A percentile compares a stretch with the other conserved stretches of the same genome.
These are phyloP conservation scores for Tulasnella sp. DNA, from an alignment of 768 basidiomycete species.

Conservation along the genomic window DNA sequence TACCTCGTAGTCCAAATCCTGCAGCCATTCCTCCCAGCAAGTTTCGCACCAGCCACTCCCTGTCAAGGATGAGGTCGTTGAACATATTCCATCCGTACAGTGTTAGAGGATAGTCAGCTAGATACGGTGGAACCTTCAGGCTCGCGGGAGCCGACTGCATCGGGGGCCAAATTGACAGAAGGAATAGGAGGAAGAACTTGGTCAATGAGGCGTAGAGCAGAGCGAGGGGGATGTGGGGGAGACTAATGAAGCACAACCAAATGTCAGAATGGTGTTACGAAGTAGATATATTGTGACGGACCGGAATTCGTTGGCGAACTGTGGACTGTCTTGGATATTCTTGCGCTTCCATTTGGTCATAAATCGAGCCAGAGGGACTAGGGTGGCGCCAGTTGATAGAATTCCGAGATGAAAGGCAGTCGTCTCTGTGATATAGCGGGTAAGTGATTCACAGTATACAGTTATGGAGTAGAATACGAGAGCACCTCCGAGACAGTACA, in stretches of 20 bases:
- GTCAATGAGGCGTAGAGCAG: slow-evolving; percentile 83
- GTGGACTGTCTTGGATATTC: background rate
- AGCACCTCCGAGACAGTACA: background rate
- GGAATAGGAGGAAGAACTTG: slow-evolving; percentile 80
- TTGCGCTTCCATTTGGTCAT: slow-evolving; percentile 37
- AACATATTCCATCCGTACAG: slow-evolving; percentile 56
- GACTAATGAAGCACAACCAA: slow-evolving; percentile 47
- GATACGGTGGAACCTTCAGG: background rate
- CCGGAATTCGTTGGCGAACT: background rate
- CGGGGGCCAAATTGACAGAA: slow-evolving; percentile 74
- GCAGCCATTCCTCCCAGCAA: slow-evolving; percentile 84
- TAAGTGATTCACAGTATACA: background rate
- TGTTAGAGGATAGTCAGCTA: slow-evolving; percentile 46
- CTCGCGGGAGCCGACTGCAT: background rate
- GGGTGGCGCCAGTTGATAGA: slow-evolving; percentile 57
- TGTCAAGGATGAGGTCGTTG: slow-evolving; percentile 74
- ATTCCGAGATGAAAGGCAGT: slow-evolving; percentile 73
- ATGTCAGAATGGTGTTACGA: background rate
- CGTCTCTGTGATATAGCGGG: slow-evolving; percentile 56
- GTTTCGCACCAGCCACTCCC: slow-evolving; percentile 84
- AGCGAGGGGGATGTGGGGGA: slow-evolving; percentile 75
- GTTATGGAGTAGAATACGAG: background rate
- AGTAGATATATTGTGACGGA: background rate
- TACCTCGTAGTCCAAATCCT: slow-evolving; percentile 82
- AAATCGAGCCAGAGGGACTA: slow-evolving; percentile 52